Evolutionary conservation across 2,329 filamentous ascomycete genomes (phyloP), one percentile per base, ranked within the genome.

Genomic region (Emmonsia crescens): DNA sequence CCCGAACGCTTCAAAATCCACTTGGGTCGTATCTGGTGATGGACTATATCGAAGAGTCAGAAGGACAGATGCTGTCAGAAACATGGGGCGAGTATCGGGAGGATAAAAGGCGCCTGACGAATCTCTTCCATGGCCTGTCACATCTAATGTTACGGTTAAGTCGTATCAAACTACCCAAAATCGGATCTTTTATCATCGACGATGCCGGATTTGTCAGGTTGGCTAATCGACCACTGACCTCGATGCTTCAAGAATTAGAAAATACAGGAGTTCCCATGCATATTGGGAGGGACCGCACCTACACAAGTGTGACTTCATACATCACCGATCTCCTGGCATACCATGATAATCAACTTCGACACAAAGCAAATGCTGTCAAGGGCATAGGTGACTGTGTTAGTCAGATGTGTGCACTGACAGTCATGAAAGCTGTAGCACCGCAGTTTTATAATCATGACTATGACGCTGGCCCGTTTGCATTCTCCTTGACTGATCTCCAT

Each of bases 401-500:
- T 40, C 62, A 66, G 49, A 65, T 57, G 27, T 52, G 46, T 24
- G 60, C 60, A 36, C 52, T 65, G 44, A 52, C 64, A 33, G 72
- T 44, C 64, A 67, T 55, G 68, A 69, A 36, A 72, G 71, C 61
- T 48, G 65, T 36, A 55, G 63, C 19, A 62, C 66, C 10, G 67
- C 74, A 59, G 52, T 69, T 21, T 72, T 70, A 63, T 56, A 66
- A 54, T 14, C 60, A 63, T 6, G 69, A 72, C 66, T 63, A 72
- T n/a, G 64, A 68, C 10, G 57, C 67, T 33, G 73, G 74, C 3
- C 72, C 71, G 0, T 77, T 74, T 62, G 61, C 70, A 44, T 65
- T 71, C 49, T 63, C 48, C 0, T 66, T 77, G 27, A 75, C 72
- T 36, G 75, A 78, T 60, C 62, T 67, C 5, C 60, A 66, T 60